Conservation (phyloP, 495 filamentous ascomycete species). For the Penicillium atrosanguineum region DNA sequence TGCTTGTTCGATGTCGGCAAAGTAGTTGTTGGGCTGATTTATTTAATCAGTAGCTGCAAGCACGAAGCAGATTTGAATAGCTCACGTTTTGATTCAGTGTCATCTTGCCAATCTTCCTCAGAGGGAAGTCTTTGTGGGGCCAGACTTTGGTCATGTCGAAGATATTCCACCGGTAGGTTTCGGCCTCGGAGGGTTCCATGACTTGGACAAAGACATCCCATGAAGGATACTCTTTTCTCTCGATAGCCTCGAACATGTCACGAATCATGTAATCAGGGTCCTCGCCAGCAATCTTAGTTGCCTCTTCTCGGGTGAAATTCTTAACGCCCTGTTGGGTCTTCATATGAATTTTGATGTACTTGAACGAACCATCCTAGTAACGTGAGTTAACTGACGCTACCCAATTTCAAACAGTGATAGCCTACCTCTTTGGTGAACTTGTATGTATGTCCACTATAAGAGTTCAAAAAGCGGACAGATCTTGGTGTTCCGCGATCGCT, state of each 20-base stretch:
- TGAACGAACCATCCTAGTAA: constrained; percentile 55
- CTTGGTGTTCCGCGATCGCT: constrained; percentile 62
- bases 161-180: constrained; percentile 35
- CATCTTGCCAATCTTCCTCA: constrained; percentile 34
- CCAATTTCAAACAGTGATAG: neutral
- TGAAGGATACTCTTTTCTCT: constrained; percentile 33
- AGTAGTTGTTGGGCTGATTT: constrained; percentile 45
- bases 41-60: neutral
- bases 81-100: constrained; percentile 35
- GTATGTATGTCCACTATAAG: constrained; percentile 66
- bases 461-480: constrained; percentile 59
- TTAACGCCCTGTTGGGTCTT: constrained; percentile 64
- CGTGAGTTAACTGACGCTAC: neutral
- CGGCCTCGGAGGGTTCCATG: constrained; percentile 40
- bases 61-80: constrained; percentile 2
- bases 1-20: constrained; percentile 49
- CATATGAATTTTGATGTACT: constrained; percentile 64
- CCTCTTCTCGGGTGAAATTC: constrained; percentile 57
- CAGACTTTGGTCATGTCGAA: constrained; percentile 45
- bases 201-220: constrained; percentile 50
- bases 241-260: constrained; percentile 37
- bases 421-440: constrained; percentile 58
- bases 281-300: constrained; percentile 51
- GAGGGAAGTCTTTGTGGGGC: constrained; percentile 36
- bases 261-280: constrained; percentile 37